Base-by-base conservation (phyloP, 345 rosid genomes). In the Aegle marmelos region DNA sequence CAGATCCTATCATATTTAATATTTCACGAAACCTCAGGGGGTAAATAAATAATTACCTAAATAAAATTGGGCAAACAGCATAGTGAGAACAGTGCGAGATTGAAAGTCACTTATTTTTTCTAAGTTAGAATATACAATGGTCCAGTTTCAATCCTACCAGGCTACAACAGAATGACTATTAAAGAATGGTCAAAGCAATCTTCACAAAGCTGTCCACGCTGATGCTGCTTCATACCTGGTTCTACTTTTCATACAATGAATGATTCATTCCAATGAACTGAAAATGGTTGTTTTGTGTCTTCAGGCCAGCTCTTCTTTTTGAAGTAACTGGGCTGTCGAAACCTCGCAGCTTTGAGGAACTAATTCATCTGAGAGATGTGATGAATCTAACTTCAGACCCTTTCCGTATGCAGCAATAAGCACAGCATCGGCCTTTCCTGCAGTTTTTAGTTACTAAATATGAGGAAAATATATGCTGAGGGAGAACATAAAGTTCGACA, bases 401-500 rank as follows among this genome's bases (percentile, higher is more conserved):
- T 88, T 90, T 37, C 98, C 98, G 59, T 93, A 87, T 7, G 93
- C 91, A 27, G 97, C 97, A 81, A 93, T 93, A 13, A 95, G 93
- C 77, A 92, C 73, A 41, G 98, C 97, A 79, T 95, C 98, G 16
- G 98, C 98, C 83, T 95, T 82, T 73, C 93, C 93, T 90, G 88
- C 79, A 83, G 75, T 57, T 36, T 41, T 30, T 6, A 13, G 5
- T 30, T 14, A 28, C 37, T 3, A 70, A 68, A 54, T 79, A n/a
- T 30, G 70, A 24, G 36, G 50, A n/a, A 60, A 37, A 36, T 45
- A 27, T 11, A 56, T 30, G 45, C 61, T 30, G 14, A 80, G 33
- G 60, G 67, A 66, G 63, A n/a, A 48, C 34, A 75, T 2, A 25
- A 70, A 10, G 11, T 73, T 7, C 3, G 16, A 53, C 27, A 6